Base-by-base conservation (phyloP, 164 flowering plant genomes). In the Nelumbo lutea region DNA sequence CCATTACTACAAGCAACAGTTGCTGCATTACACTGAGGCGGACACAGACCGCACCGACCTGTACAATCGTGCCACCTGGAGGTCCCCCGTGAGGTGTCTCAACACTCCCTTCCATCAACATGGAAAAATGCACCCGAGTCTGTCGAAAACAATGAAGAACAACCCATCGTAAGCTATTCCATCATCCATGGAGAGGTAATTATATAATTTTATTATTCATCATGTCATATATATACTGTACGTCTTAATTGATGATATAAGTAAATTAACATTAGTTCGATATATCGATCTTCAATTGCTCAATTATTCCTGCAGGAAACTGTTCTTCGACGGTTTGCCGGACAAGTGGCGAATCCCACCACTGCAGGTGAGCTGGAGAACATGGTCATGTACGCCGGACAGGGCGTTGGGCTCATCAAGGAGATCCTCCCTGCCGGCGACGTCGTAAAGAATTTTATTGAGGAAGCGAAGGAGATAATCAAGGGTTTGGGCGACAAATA, bases 241-340 rank as follows among this genome's bases (percentile, higher is more conserved):
- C 27, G 27, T 27, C 27, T 27, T 27, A 27, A 27, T 27, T 27
- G 27, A 27, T 27, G 27, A 27, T 27, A 27, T 27, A 27, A 27
- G 27, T 27, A 27, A 27, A 27, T 27, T 27, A 27, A 27, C 27
- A 27, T 27, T 27, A 27, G 27, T 27, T 27, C 27, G 27, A 27
- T 27, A 27, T 27, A 27, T 27, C 27, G 27, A 1, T 13, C 3
- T 59, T 1, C 6, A 8, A 50, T 13, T 43, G 72, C 75, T 69
- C 68, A 42, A 52, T 27, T 27, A 27, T 27, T 27, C 27, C 27
- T 27, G 27, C 27, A 27, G 27, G 27, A 27, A 27, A 27, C 15
- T 3, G 59, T 64, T 52, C 61, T 76, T 59, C 72, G 75, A 14
- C 65, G 78, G 14, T 71, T 76, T 9, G 72, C 68, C 1, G 78